Evolutionary conservation across 768 basidiomycete species (phyloP).

Genomic region (Kockovaella imperatae): DNA sequence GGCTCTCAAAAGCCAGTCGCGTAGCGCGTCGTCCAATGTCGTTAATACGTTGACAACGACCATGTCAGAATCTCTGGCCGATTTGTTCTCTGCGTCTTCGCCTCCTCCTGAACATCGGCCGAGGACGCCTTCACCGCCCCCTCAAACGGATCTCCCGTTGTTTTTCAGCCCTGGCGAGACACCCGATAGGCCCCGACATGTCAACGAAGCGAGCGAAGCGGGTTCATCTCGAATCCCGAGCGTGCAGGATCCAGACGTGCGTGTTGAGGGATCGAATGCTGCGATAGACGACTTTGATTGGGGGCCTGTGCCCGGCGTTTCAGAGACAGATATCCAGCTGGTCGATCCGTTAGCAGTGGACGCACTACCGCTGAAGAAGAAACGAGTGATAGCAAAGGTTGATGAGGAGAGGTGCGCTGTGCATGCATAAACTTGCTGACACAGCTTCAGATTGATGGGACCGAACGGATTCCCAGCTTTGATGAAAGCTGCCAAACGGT

Average conservation of each 20-base stretch:
- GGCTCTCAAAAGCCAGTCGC: too few species aligned
- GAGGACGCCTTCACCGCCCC: not conserved
- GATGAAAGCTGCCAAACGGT: constrained; percentile 65
- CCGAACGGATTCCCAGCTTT: constrained; percentile 71
- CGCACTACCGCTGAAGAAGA: constrained; percentile 46
- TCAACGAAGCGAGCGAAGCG: not conserved
- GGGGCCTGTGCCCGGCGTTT: too few species aligned
- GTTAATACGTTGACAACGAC: too few species aligned
- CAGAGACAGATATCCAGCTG: too few species aligned
- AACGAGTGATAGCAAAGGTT: constrained; percentile 55
- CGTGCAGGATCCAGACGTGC: not conserved
- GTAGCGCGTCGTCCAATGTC: too few species aligned
- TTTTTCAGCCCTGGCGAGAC: constrained; percentile 9
- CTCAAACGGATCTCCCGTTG: constrained; percentile 8
- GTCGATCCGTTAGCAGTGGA: too few species aligned
- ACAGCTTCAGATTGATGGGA: constrained; percentile 54
- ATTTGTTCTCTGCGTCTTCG: not conserved
- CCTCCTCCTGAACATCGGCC: not conserved
- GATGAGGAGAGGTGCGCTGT: constrained; percentile 55
- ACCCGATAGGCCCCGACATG: not conserved
- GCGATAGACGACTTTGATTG: too few species aligned
- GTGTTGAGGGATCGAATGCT: not conserved
- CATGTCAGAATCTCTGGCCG: not conserved
- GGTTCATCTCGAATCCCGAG: too few species aligned
- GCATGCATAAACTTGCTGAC: not conserved